Base-by-base conservation (phyloP, 2,329 filamentous ascomycete genomes). In the Cladosporium sp. region DNA sequence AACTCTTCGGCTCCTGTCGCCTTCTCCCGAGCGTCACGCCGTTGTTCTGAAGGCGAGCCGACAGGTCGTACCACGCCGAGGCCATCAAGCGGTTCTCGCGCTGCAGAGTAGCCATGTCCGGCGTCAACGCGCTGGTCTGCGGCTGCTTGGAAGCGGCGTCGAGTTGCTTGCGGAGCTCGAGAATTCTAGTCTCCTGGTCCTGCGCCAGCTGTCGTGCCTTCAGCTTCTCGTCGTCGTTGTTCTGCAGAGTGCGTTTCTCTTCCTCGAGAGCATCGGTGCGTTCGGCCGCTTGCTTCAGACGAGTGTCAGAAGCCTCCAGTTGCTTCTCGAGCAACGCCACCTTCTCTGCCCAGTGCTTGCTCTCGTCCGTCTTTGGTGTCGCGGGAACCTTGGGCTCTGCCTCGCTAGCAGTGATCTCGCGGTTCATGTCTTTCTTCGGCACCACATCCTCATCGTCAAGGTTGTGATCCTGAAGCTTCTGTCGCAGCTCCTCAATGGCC, bases 41-140 rank as follows among this genome's bases (percentile, higher is more conserved):
- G 67, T 91, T 92, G 72, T 86, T 90, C 71, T 93, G 88, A 60
- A 95, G 70, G 48, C 89, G 78, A 65, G 79, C 84, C 22, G 85
- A 84, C 63, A 93, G 79, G 68, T 92, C 87, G 71, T 91, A 91
- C 87, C 87, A 95, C 2, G 89, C 89, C n/a, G 84, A 86, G 22
- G 85, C 77, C 62, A 95, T 89, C 65, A 93, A 78, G 37, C 79
- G 79, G 67, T 89, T 89, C 69, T 95, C 89, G 61, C 86, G 81
- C 67, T 86, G 80, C 54, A 95, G 78, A 61, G 84, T 87, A 59
- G 82, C 81, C 63, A 87, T 79, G 61, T 78, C 74, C 50, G 68
- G 61, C 19, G 64, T 55, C 43, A 54, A 43, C 8, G n/a, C 16
- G 9, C 54, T 43, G 43, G 59, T 51, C 14, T 54, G 56, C n/a